Evolutionary conservation across 768 basidiomycete genomes (phyloP), one percentile per base, ranked within the genome.

Genomic region (Trametes coccinea): DNA sequence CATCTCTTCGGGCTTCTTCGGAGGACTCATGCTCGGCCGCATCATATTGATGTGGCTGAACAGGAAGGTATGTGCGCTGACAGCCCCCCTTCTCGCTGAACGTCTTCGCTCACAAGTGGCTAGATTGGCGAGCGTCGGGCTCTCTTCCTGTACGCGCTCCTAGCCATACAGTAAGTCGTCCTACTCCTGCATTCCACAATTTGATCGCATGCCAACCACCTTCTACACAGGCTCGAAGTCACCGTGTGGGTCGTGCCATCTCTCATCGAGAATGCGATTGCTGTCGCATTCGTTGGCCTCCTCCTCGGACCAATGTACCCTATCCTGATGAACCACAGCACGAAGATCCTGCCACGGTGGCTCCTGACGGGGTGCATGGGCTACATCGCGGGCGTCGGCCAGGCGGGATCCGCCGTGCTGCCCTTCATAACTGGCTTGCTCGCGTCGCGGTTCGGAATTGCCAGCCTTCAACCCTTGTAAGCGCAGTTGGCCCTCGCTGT

Each of bases 371-470:
- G 83, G 44, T 71, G 75, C n/a, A 77, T 80, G 44, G 80, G 75
- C 16, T 75, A 73, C 72, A 77, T 77, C 45, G 70, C 72, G 2
- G 74, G 75, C 14, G 62, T 72, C 43, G 89, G 90, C 0, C 86
- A 88, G 68, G 84, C 88, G 2, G 90, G 90, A 16, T 84, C 85
- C 44, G 90, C 90, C 0, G 63, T 88, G 6, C 68, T 92, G 4
- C 90, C 91, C 0, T 90, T 92, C 66, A 79, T 90, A 62, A 87
- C 87, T 0, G 89, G 90, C 27, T 80, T 84, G 2, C 80, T 92
- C 29, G 82, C 90, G 5, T 78, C 79, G 29, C 84, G 78, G 61
- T 81, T 84, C 41, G 89, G 82, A 0, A 88, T 89, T 45, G 74
- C 77, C 59, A 81, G 79, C 62, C 69, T 89, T 58, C 85, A 87